Evolutionary conservation across 768 basidiomycete genomes (phyloP).

Genomic region (Auricularia sp.): DNA sequence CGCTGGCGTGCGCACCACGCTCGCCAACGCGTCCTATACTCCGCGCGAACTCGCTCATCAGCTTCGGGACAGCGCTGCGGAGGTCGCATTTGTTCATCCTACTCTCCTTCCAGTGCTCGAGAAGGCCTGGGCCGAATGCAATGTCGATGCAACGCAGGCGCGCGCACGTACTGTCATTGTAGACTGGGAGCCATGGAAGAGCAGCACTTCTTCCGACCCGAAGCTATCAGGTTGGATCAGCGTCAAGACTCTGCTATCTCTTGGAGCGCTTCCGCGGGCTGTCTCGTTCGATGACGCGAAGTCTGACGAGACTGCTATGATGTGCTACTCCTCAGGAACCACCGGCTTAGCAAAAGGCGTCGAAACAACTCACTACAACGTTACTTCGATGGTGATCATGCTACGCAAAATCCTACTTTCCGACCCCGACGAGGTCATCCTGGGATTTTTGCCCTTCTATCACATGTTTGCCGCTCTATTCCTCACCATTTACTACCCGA

Average conservation of each 20-base stretch:
- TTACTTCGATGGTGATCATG: constrained; percentile 49
- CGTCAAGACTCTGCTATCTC: constrained; percentile 40
- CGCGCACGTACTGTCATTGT: constrained; percentile 48
- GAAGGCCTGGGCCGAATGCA: constrained; percentile 44
- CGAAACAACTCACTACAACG: constrained; percentile 39
- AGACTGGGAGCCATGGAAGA: constrained; percentile 20
- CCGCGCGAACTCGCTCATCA: constrained; percentile 61
- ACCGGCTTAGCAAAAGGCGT: constrained; percentile 72
- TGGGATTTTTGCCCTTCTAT: constrained; percentile 53
- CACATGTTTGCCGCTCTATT: constrained; percentile 7
- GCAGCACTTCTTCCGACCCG: constrained; percentile 24
- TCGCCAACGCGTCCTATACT: constrained; percentile 66
- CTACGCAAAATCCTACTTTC: constrained; percentile 34
- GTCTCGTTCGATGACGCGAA: constrained; percentile 42
- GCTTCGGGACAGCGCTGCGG: constrained; percentile 55
- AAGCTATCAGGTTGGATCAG: constrained; percentile 23
- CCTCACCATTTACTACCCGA: background rate
- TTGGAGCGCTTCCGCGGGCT: constrained; percentile 40
- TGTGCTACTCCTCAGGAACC: constrained; percentile 63
- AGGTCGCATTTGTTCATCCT: constrained; percentile 55
- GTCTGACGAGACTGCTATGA: constrained; percentile 48
- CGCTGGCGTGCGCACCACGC: constrained; percentile 56
- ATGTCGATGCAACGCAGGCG: constrained; percentile 36
- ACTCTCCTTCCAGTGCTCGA: constrained; percentile 43
- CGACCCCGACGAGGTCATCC: constrained; percentile 35